phyloP scores from a whole-genome alignment of 768 basidiomycete species.

The Serpula lacrymans region DNA sequence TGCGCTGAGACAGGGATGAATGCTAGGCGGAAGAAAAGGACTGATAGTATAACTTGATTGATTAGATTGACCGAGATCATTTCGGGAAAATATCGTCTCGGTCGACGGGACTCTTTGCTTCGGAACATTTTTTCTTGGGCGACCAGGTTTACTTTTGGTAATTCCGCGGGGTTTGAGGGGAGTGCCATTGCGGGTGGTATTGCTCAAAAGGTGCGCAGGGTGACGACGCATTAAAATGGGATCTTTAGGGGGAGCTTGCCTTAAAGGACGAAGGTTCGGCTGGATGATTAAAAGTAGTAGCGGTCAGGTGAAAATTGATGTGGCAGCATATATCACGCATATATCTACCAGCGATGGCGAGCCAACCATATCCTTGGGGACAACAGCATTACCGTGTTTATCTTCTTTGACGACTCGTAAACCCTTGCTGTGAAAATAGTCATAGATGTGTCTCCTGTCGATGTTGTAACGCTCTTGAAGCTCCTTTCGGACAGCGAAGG shows the following conservation, averaged over 20 bases:
- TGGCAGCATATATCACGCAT: conserved; percentile 6
- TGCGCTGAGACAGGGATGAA: too few species aligned
- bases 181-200: conserved; percentile 10
- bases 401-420: conserved; percentile 65
- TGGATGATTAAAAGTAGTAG: conserved; percentile 4
- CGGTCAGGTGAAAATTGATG: conserved; percentile 8
- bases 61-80: too few species aligned
- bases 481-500: conserved; percentile 64
- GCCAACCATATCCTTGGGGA: conserved; percentile 16
- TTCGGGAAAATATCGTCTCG: background rate
- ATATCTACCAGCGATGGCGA: conserved; percentile 18
- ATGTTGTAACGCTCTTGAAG: conserved; percentile 69
- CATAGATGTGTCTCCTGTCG: conserved; percentile 73
- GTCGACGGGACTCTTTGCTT: too few species aligned
- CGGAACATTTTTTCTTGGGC: conserved; percentile 20
- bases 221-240: conserved; percentile 2
- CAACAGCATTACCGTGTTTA: conserved; percentile 49
- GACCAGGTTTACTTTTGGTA: conserved; percentile 28
- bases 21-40: too few species aligned
- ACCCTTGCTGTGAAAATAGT: conserved; percentile 69
- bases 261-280: conserved; percentile 29
- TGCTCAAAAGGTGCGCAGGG: conserved; percentile 10
- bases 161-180: conserved; percentile 21
- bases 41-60: too few species aligned
- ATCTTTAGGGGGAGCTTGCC: conserved; percentile 22